Evolutionary conservation across 805 yeast genomes (phyloP).

Genomic region (Debaryomyces prosopidis): DNA sequence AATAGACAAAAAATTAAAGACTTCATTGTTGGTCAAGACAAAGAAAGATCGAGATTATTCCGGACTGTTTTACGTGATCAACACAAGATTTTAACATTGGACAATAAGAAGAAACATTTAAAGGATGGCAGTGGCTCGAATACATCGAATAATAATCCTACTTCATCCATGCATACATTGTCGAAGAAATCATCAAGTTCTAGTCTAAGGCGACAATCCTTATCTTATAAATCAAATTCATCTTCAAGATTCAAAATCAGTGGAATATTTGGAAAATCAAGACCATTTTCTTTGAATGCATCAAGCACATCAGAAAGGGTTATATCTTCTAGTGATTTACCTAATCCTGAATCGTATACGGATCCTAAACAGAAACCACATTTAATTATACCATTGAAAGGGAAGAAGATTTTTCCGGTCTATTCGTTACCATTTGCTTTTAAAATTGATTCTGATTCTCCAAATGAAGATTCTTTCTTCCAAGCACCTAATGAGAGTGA

Average conservation of each 20-base stretch:
- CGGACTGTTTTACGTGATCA: constrained; percentile 32
- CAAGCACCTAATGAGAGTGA: constrained; percentile 67
- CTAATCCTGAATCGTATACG: constrained; percentile 44
- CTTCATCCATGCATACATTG: constrained; percentile 10
- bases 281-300: constrained; percentile 58
- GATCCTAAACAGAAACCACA: constrained; percentile 54
- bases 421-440: constrained; percentile 50
- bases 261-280: constrained; percentile 54
- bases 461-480: constrained; percentile 56
- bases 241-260: constrained; percentile 51
- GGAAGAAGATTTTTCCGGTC: constrained; percentile 50
- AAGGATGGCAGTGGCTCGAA: constrained; percentile 15
- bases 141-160: neutral
- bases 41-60: constrained; percentile 28
- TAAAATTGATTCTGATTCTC: constrained; percentile 45
- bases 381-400: constrained; percentile 46
- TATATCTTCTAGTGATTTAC: constrained; percentile 57
- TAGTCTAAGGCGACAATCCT: constrained; percentile 37
- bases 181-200: constrained; percentile 30
- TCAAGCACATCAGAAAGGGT: constrained; percentile 42
- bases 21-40: constrained; percentile 20
- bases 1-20: constrained; percentile 40
- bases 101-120: constrained; percentile 32
- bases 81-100: constrained; percentile 27
- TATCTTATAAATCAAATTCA: constrained; percentile 39